Evolutionary conservation across 495 filamentous ascomycete genomes (phyloP).

Genomic region (Podospora conica): DNA sequence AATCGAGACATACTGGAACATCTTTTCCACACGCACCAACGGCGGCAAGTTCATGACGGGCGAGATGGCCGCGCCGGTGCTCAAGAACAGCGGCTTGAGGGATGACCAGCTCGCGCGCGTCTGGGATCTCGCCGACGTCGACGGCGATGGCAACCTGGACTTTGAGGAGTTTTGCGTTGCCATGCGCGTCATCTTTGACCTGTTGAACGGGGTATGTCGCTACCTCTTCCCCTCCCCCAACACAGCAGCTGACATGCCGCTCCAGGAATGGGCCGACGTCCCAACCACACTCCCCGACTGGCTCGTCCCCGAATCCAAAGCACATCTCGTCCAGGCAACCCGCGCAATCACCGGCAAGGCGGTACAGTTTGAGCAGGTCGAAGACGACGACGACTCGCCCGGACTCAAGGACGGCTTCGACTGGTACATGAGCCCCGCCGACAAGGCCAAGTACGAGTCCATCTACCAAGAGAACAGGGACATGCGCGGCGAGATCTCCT

Average conservation of each 20-base stretch:
- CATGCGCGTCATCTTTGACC: conserved; percentile 93
- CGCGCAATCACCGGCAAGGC: conserved; percentile 71
- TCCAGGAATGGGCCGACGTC: conserved; percentile 79
- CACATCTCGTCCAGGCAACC: conserved; percentile 86
- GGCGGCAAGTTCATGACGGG: conserved; percentile 82
- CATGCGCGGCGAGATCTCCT: conserved; percentile 76
- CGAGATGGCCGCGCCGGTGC: conserved; percentile 83
- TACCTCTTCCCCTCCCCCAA: neutral
- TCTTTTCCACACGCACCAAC: conserved; percentile 79
- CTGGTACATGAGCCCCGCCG: conserved; percentile 94
- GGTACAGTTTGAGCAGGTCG: conserved; percentile 71
- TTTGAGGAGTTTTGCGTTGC: conserved; percentile 99
- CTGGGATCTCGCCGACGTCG: conserved; percentile 96
- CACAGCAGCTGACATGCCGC: neutral
- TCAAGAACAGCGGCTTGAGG: conserved; percentile 88
- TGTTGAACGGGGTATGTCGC: conserved; percentile 75
- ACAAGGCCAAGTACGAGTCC: conserved; percentile 88
- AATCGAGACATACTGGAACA: conserved; percentile 98
- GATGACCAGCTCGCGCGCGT: conserved; percentile 95
- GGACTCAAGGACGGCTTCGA: conserved; percentile 95
- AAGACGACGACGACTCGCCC: conserved; percentile 67
- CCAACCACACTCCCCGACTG: conserved; percentile 81
- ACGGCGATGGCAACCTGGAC: conserved; percentile 92
- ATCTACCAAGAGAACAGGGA: conserved; percentile 89
- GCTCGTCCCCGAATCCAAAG: conserved; percentile 94